Evolutionary conservation across 2,329 filamentous ascomycete genomes (phyloP).

Genomic region (Tolypocladium sp.): DNA sequence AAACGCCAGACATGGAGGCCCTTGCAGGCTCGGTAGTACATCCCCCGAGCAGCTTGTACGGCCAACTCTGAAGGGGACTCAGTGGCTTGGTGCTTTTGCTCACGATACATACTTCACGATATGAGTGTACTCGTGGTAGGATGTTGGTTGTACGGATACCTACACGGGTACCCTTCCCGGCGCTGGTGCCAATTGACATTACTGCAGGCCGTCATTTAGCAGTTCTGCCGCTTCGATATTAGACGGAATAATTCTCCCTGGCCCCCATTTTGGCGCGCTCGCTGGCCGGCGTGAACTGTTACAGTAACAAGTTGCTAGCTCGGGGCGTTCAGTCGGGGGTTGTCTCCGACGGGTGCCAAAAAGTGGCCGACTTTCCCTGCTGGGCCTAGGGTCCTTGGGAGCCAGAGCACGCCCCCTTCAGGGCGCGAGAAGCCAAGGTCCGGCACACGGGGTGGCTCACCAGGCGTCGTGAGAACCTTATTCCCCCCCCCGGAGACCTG

Average conservation of each 20-base stretch:
- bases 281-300: neutral
- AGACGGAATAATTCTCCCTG: neutral
- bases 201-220: neutral
- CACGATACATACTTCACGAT: neutral
- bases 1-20: neutral
- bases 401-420: neutral
- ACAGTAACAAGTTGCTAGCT: neutral
- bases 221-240: neutral
- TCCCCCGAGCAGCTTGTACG: neutral
- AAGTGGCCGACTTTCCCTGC: neutral
- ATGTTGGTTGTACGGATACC: neutral
- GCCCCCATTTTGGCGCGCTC: neutral
- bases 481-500: constrained; percentile 8
- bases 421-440: neutral
- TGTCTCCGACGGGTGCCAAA: neutral
- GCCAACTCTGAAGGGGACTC: neutral
- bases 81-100: neutral
- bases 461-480: constrained; percentile 17
- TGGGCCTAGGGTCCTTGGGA: neutral
- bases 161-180: neutral
- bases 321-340: neutral
- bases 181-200: neutral
- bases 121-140: neutral
- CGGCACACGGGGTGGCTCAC: neutral
- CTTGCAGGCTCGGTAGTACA: neutral